Percentiles rank a stretch among this genome's conserved stretches.
phyloP scores from a whole-genome alignment of 2,329 filamentous ascomycete species.

The Diaporthe velutina region DNA sequence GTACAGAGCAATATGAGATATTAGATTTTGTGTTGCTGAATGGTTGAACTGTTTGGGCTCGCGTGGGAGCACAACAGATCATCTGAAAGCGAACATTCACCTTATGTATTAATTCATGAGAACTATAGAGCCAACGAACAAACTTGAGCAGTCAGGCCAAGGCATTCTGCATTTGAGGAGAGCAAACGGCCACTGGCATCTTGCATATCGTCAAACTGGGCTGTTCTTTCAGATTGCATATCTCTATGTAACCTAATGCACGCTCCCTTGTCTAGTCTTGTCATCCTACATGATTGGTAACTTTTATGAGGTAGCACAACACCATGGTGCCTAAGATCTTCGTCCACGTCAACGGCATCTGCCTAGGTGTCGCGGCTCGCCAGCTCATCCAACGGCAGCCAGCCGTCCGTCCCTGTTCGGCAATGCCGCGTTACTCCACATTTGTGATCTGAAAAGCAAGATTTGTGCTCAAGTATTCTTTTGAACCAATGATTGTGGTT shows the following conservation, averaged over 20 bases:
- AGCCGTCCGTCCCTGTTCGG: not conserved
- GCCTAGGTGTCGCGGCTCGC: too few relatives aligned
- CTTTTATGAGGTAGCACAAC: not conserved
- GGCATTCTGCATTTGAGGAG: not conserved
- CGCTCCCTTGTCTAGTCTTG: not conserved
- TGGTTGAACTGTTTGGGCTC: not conserved
- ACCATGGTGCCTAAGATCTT: too few relatives aligned
- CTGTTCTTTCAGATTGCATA: not conserved
- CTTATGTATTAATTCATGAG: not conserved
- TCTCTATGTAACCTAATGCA: not conserved
- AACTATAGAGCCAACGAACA: too few relatives aligned
- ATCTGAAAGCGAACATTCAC: not conserved
- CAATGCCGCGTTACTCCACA: not conserved
- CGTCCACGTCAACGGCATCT: not conserved
- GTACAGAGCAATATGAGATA: not conserved
- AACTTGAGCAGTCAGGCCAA: not conserved
- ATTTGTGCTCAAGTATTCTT: too few relatives aligned
- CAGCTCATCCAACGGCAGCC: not conserved
- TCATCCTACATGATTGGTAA: not conserved
- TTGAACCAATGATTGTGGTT: not conserved
- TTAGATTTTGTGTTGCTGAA: not conserved
- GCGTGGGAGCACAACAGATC: not conserved
- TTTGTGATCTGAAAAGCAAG: not conserved
- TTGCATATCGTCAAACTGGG: not conserved
- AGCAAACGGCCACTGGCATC: not conserved